A percentile compares a stretch with the other conserved stretches of the same genome.
Conservation (phyloP, 192 early-diverging fungal species). For the Allomyces javanicus region DNA sequence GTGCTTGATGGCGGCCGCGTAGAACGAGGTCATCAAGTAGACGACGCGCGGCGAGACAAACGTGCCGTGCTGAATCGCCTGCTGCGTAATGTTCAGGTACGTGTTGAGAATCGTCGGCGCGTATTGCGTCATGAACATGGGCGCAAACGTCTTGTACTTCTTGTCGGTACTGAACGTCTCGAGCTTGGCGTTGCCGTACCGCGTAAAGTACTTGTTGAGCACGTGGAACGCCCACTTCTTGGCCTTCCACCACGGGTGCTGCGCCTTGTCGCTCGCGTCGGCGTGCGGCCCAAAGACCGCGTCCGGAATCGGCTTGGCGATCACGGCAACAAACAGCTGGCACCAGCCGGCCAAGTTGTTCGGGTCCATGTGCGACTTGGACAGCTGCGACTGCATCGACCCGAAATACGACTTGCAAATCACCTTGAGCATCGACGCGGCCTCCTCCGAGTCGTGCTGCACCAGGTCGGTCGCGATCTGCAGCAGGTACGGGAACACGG, state of each 20-base stretch:
- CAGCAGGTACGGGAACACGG: conserved; percentile 57
- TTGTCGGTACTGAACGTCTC: conserved; percentile 26
- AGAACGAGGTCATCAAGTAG: conserved; percentile 50
- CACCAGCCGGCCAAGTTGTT: conserved; percentile 69
- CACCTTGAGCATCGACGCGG: conserved; percentile 65
- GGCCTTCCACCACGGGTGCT: conserved; percentile 74
- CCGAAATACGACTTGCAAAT: conserved; percentile 64
- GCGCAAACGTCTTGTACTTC: conserved; percentile 46
- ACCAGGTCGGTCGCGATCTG: conserved; percentile 49
- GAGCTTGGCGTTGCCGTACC: conserved; percentile 9
- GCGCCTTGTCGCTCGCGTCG: conserved; percentile 48
- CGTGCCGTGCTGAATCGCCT: conserved; percentile 40
- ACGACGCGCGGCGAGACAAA: conserved; percentile 57
- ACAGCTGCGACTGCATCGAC: conserved; percentile 37
- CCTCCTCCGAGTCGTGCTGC: conserved; percentile 41
- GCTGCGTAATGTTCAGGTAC: conserved; percentile 70
- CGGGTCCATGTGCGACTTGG: conserved; percentile 35
- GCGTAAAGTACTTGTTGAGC: conserved; percentile 61
- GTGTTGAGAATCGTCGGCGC: conserved; percentile 68
- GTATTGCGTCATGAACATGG: conserved; percentile 70
- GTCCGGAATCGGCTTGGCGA: conserved; percentile 38
- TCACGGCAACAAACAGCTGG: conserved; percentile 60
- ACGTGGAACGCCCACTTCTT: conserved; percentile 88
- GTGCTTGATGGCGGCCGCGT: conserved; percentile 64
- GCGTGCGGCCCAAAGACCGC: conserved; percentile 32